Conservation (phyloP, 805 yeast species). For the Spathaspora hagerdaliae region DNA sequence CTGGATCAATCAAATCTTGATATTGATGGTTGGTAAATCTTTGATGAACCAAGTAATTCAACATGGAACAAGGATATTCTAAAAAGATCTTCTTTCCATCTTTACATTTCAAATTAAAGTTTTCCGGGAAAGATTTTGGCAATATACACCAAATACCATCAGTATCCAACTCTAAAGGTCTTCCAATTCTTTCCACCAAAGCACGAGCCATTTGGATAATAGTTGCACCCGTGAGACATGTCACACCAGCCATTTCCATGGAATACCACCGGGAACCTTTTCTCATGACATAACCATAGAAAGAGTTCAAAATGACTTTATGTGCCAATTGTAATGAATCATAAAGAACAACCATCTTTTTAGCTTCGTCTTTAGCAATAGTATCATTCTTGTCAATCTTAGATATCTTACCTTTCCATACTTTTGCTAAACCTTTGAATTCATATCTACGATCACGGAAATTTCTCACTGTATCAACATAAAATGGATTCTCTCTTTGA, state of each 20-base stretch:
- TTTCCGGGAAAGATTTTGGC: conserved; percentile 91
- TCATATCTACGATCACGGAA: conserved; percentile 96
- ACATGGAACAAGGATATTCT: conserved; percentile 95
- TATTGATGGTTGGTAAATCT: conserved; percentile 92
- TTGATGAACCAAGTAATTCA: conserved; percentile 88
- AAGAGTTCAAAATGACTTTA: conserved; percentile 92
- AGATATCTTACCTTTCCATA: conserved; percentile 81
- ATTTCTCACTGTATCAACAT: conserved; percentile 88
- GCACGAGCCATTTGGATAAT: conserved; percentile 96
- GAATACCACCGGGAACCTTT: conserved; percentile 99
- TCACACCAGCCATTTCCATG: conserved; percentile 99
- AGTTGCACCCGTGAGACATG: conserved; percentile 96
- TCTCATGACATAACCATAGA: conserved; percentile 98
- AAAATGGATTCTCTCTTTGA: conserved; percentile 96
- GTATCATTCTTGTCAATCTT: conserved; percentile 50
- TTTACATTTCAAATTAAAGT: conserved; percentile 63
- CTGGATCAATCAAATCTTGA: conserved; percentile 76
- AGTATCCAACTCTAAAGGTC: conserved; percentile 94
- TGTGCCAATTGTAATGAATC: conserved; percentile 96
- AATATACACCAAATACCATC: conserved; percentile 99
- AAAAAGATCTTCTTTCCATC: conserved; percentile 74
- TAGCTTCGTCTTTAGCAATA: conserved; percentile 78
- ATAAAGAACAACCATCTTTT: conserved; percentile 87
- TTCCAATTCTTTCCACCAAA: conserved; percentile 85
- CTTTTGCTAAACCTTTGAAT: conserved; percentile 88